These are phyloP conservation scores for Zymoseptoria pseudotritici DNA, from an alignment of 2,329 filamentous ascomycete genomes.

Conservation along the genomic window DNA sequence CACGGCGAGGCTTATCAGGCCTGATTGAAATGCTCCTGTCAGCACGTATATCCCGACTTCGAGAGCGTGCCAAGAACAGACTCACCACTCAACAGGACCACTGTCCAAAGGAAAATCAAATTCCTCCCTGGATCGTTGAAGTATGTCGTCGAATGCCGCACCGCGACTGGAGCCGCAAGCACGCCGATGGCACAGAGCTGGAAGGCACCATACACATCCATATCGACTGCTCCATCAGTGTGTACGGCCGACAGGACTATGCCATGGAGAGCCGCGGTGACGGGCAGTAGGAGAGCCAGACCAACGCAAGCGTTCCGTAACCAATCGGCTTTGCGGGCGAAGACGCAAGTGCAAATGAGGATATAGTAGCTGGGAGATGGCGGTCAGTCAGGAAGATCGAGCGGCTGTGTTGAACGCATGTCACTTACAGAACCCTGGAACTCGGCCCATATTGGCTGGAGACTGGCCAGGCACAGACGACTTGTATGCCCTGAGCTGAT, in stretches of 20 bases:
- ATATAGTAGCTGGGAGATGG: slow-evolving; percentile 50
- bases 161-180: slow-evolving; percentile 55
- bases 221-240: slow-evolving; percentile 55
- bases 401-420: neutral
- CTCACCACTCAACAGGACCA: slow-evolving; percentile 52
- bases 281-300: slow-evolving; percentile 55
- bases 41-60: too few relatives aligned
- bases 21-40: slow-evolving; percentile 25
- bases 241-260: slow-evolving; percentile 55
- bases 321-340: slow-evolving; percentile 57
- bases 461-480: slow-evolving; percentile 51
- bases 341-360: slow-evolving; percentile 54
- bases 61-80: neutral
- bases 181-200: slow-evolving; percentile 61
- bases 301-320: slow-evolving; percentile 57
- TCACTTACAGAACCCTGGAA: slow-evolving; percentile 45
- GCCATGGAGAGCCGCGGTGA: slow-evolving; percentile 56
- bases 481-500: slow-evolving; percentile 29
- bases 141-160: slow-evolving; percentile 55
- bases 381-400: neutral
- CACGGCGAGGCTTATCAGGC: slow-evolving; percentile 53
- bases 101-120: slow-evolving; percentile 60
- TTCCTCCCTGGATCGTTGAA: slow-evolving; percentile 58
- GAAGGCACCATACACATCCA: slow-evolving; percentile 63
- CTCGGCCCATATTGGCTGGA: slow-evolving; percentile 52